Base-by-base conservation (phyloP, 768 basidiomycete genomes). In the Pleurotus cornucopiae region DNA sequence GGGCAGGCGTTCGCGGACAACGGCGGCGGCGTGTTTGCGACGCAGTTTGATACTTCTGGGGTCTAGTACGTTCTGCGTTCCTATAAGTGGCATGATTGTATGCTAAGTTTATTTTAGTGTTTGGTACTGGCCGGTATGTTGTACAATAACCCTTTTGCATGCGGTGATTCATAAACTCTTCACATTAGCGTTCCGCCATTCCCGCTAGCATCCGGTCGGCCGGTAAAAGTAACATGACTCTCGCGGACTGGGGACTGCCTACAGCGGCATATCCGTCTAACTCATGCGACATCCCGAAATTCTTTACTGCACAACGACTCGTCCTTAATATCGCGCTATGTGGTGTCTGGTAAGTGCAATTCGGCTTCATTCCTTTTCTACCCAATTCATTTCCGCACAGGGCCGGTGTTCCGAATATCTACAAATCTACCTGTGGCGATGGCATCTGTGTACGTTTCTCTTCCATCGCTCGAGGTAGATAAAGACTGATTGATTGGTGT, bases 1-100 rank as follows among this genome's bases (percentile, higher is more conserved):
- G 89, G 89, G 14, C 73, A 76, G 11, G 82, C 72, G 2, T 92
- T 93, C 63, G 85, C 85, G 1, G 68, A 71, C 3, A 77, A 75
- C 2, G 81, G 83, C 6, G 91, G 91, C 25, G 91, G 91, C 12
- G 78, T 89, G 9, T 92, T 80, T 59, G 83, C 89, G 16, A 88
- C 89, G 1, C 88, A 91, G 66, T 83, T 85, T 57, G 85, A 88
- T 1, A 67, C 75, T 20, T 74, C 69, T 40, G 88, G 85, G 7
- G 82, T 91, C 30, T 84, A 80, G 85, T 86, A 63, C 60, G 83
- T 72, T 7, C 25, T 14, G 34, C 30, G 1, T 44, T 25, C 46
- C 21, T 46, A 20, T 12, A 21, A 52, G 37, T 26, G 26, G 11
- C 2, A 37, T 48, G 12, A 2, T 44, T 25, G 21, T 58, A 44